These are phyloP conservation scores for Candida qinlingensis DNA, from an alignment of 805 yeast genomes.

Conservation along the genomic window DNA sequence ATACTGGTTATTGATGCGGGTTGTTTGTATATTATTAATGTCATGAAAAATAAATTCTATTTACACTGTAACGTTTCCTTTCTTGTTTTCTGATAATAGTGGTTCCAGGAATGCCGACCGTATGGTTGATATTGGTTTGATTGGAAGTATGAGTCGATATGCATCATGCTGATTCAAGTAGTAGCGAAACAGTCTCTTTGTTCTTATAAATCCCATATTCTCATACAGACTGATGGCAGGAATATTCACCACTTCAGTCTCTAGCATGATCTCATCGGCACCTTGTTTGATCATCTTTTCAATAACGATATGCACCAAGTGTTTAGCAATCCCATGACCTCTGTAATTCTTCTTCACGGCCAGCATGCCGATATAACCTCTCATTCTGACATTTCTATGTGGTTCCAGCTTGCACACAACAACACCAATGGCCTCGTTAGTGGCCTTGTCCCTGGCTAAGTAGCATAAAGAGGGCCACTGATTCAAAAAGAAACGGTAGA, in stretches of 20 bases:
- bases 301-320: slow-evolving; percentile 57
- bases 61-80: background rate
- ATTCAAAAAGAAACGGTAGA: slow-evolving; percentile 82
- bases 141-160: slow-evolving; percentile 75
- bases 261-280: slow-evolving; percentile 90
- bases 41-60: background rate
- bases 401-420: slow-evolving; percentile 77
- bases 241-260: slow-evolving; percentile 79
- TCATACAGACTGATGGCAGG: slow-evolving; percentile 70
- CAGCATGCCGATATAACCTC: slow-evolving; percentile 97
- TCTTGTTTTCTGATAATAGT: background rate
- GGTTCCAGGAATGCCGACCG: slow-evolving; percentile 48
- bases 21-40: background rate
- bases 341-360: slow-evolving; percentile 72
- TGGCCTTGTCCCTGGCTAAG: slow-evolving; percentile 43
- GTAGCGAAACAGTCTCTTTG: slow-evolving; percentile 77
- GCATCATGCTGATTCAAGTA: slow-evolving; percentile 94
- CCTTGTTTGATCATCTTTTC: slow-evolving; percentile 55
- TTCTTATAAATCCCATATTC: slow-evolving; percentile 67
- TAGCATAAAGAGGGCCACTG: slow-evolving; percentile 87
- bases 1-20: background rate
- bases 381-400: slow-evolving; percentile 63
- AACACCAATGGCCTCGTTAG: slow-evolving; percentile 59
- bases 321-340: slow-evolving; percentile 78
- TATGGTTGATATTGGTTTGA: slow-evolving; percentile 52